These are phyloP conservation scores for Colletotrichum godetiae DNA, from an alignment of 2,329 filamentous ascomycete species.

Conservation along the genomic window DNA sequence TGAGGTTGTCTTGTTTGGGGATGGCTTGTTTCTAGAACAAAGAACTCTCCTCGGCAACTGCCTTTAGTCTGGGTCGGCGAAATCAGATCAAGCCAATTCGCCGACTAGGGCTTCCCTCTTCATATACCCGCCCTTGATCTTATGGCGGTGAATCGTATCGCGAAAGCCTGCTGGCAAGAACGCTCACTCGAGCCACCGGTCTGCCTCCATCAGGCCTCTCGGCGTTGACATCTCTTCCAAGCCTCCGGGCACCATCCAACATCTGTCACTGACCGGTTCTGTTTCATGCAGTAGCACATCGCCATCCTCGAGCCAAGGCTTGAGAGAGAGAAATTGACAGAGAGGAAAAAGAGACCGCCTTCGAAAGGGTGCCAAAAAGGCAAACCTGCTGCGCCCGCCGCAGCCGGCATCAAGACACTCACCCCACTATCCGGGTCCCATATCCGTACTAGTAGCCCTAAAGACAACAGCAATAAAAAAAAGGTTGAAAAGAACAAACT, in stretches of 20 bases:
- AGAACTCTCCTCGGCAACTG: not conserved
- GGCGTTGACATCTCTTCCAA: not conserved
- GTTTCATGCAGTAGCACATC: constrained; percentile 4
- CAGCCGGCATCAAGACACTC: not conserved
- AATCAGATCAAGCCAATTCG: not conserved
- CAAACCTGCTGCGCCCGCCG: not conserved
- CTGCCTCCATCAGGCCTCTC: not conserved
- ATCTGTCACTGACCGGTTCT: not conserved
- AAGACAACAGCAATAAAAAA: not conserved
- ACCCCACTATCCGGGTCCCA: not conserved
- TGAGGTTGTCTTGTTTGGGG: not conserved
- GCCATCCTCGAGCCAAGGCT: not conserved
- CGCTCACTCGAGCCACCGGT: not conserved
- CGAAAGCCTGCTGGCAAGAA: not conserved
- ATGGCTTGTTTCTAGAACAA: not conserved
- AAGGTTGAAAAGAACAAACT: not conserved
- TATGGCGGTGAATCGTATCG: constrained; percentile 22
- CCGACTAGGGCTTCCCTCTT: not conserved
- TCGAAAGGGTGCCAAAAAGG: not conserved
- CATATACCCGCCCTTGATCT: constrained; percentile 2
- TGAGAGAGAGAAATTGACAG: not conserved
- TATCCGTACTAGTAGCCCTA: not conserved
- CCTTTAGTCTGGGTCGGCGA: not conserved
- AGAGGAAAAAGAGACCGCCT: not conserved
- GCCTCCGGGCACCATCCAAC: not conserved